Base-by-base conservation (phyloP, 495 filamentous ascomycete genomes). In the Lasiosphaeria miniovina region DNA sequence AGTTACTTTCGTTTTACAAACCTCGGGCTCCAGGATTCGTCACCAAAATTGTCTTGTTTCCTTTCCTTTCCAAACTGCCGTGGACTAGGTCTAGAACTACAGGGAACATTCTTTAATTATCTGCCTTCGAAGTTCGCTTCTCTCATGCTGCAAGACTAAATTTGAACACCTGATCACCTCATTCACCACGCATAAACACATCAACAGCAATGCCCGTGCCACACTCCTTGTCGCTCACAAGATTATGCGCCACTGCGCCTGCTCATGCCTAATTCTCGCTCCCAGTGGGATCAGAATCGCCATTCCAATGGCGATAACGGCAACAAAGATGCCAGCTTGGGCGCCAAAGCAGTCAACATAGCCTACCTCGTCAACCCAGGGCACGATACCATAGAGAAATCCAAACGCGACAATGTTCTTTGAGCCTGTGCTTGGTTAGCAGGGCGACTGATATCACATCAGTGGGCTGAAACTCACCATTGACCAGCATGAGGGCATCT, bases 291-390 rank as follows among this genome's bases (percentile, higher is more conserved):
- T 70, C 58, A 73, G 40, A 14, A 68, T 2, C n/a, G 49, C 54
- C 65, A 71, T 69, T 4, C 70, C 68, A 8, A 66, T 34, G 9
- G 45, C 63, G 24, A 73, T 67, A 11, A 73, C 54, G 11, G 61
- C 65, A n/a, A 68, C 65, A 57, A 64, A 73, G 6, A 83, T 80
- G 33, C 77, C 77, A 0, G 80, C 80, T 73, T 82, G 82, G n/a
- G 75, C 64, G 1, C 82, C 80, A 55, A 78, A 84, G 24, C 80
- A 80, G 57, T 75, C 68, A 4, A 71, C 54, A 50, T 84, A 84
- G 1, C 82, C 81, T 0, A 71, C 69, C 51, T 71, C 57, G 36
- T 75, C 70, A 15, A 81, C 76, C 82, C 81, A 84, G 1, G 80
- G 79, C 32, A 71, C 55, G 49, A 73, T 65, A 4, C 65, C 69